Evolutionary conservation across 140 eudicot species (phyloP).

Genomic region (Ambrosia hybrid): DNA sequence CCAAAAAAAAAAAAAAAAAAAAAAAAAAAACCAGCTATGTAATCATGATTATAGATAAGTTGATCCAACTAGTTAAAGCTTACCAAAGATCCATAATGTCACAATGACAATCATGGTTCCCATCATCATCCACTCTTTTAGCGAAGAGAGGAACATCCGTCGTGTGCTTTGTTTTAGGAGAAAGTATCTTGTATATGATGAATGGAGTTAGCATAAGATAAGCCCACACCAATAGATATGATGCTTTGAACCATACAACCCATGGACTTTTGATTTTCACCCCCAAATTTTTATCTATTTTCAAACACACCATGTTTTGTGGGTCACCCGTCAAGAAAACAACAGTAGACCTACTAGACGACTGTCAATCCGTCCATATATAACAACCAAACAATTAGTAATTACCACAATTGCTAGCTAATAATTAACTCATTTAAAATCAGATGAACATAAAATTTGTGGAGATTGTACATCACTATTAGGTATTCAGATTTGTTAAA

Average conservation of each 20-base stretch:
- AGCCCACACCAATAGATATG: too few relatives aligned
- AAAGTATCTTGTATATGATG: slow-evolving; percentile 26
- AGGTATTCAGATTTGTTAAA: too few relatives aligned
- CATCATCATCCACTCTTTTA: slow-evolving; percentile 73
- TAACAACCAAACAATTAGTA: too few relatives aligned
- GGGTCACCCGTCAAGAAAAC: slow-evolving; percentile 84
- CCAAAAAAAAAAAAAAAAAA: too few relatives aligned
- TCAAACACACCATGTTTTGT: slow-evolving; percentile 71
- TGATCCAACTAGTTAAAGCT: too few relatives aligned
- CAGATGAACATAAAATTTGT: too few relatives aligned
- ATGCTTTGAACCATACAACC: slow-evolving; percentile 73
- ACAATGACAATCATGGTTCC: slow-evolving; percentile 72
- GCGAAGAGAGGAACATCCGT: slow-evolving; percentile 77
- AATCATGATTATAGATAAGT: too few relatives aligned
- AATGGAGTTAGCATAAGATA: too few relatives aligned
- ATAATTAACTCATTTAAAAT: too few relatives aligned
- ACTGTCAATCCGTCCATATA: slow-evolving; percentile 34
- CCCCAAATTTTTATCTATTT: slow-evolving; percentile 67
- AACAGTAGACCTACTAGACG: slow-evolving; percentile 74
- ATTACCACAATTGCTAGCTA: too few relatives aligned
- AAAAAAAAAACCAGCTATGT: too few relatives aligned
- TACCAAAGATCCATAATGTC: slow-evolving; percentile 70
- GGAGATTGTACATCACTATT: too few relatives aligned
- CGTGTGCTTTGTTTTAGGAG: slow-evolving; percentile 69
- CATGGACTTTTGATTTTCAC: slow-evolving; percentile 54